phyloP scores from a whole-genome alignment of 129 eudicot genomes.

The Centaurea solstitialis region DNA sequence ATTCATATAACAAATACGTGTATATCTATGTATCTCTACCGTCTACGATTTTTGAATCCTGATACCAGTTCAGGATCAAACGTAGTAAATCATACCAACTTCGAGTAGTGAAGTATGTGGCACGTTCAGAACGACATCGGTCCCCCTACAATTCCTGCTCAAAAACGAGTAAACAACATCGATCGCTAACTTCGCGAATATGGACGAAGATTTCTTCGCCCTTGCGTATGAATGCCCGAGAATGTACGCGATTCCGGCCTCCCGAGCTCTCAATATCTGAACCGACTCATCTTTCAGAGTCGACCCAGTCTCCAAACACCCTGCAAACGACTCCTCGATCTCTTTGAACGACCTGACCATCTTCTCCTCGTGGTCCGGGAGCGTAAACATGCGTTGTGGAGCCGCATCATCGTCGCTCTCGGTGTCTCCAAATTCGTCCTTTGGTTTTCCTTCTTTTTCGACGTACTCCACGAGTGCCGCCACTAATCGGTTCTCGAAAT shows the following conservation, averaged over 20 bases:
- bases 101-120: slow-evolving; percentile 58
- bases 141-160: slow-evolving; percentile 57
- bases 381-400: slow-evolving; percentile 8
- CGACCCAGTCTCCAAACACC: slow-evolving; percentile 20
- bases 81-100: slow-evolving; percentile 64
- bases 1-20: background rate
- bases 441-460: slow-evolving; percentile 37
- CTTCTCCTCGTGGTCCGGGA: slow-evolving; percentile 34
- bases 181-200: slow-evolving; percentile 48
- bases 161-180: slow-evolving; percentile 51
- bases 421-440: slow-evolving; percentile 14
- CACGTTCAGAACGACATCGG: slow-evolving; percentile 48
- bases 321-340: slow-evolving; percentile 28
- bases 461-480: slow-evolving; percentile 37
- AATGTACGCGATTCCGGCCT: slow-evolving; percentile 55
- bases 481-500: slow-evolving; percentile 51
- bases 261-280: slow-evolving; percentile 49
- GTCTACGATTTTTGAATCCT: background rate
- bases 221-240: slow-evolving; percentile 55
- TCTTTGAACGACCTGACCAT: slow-evolving; percentile 33
- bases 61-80: slow-evolving; percentile 19
- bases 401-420: slow-evolving; percentile 19
- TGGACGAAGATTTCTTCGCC: slow-evolving; percentile 52
- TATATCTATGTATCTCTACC: slow-evolving; percentile 1
- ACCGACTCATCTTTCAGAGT: slow-evolving; percentile 37